Conservation (phyloP, 805 yeast genomes). For the Saccharomyces mikatae region DNA sequence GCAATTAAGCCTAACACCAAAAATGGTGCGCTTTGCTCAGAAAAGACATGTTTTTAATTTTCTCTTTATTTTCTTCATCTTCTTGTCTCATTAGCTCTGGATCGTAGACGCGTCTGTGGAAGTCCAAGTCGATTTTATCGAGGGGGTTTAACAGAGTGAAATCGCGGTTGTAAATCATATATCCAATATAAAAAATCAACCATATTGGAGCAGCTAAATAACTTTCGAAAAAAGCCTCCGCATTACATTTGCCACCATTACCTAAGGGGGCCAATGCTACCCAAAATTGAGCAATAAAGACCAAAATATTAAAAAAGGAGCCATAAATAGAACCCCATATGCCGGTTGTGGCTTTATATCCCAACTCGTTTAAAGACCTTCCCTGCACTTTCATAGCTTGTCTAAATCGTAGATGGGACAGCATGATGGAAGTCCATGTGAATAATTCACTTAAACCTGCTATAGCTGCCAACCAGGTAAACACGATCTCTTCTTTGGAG, state of each 20-base stretch:
- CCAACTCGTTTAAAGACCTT: constrained; percentile 38
- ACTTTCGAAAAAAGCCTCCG: constrained; percentile 41
- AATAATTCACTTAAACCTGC: constrained; percentile 50
- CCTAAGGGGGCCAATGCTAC: constrained; percentile 53
- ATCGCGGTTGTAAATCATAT: constrained; percentile 40
- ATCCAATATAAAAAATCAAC: constrained; percentile 38
- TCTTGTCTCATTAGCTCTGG: constrained; percentile 36
- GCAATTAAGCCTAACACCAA: constrained; percentile 4
- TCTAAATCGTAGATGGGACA: constrained; percentile 49
- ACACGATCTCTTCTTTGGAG: constrained; percentile 42
- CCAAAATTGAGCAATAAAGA: constrained; percentile 54
- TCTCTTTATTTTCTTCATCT: constrained; percentile 31
- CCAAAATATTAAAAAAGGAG: constrained; percentile 39
- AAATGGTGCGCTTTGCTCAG: not conserved
- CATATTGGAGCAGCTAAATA: constrained; percentile 44
- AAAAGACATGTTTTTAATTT: constrained; percentile 7
- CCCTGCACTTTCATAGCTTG: constrained; percentile 46
- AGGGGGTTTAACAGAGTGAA: constrained; percentile 28
- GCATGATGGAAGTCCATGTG: constrained; percentile 50
- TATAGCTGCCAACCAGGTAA: constrained; percentile 53
- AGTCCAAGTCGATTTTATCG: constrained; percentile 36
- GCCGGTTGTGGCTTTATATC: constrained; percentile 44
- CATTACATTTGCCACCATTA: constrained; percentile 29
- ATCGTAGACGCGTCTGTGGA: constrained; percentile 35
- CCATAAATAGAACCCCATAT: constrained; percentile 44